phyloP scores from a whole-genome alignment of 768 basidiomycete genomes.

The Cyclocybe aegerita region DNA sequence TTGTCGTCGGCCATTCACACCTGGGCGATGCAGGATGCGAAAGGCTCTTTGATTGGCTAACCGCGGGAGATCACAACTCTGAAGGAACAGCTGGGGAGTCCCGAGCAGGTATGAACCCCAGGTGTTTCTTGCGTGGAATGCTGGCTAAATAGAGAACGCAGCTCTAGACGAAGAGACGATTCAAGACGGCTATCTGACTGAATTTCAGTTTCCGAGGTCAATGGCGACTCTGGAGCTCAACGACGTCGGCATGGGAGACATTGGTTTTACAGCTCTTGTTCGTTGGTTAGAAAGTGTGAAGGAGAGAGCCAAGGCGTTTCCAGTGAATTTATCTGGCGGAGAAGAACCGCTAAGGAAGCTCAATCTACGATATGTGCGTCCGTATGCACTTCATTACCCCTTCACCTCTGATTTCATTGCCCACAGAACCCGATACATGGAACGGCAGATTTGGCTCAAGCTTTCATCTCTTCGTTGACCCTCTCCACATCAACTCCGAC shows the following conservation, averaged over 20 bases:
- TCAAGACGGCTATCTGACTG: too few relatives aligned
- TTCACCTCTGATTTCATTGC: background rate
- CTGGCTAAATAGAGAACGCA: background rate
- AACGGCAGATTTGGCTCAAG: slow-evolving; percentile 8
- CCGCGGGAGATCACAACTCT: background rate
- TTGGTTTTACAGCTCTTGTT: slow-evolving; percentile 9
- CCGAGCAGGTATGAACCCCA: background rate
- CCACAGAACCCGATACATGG: slow-evolving; percentile 15
- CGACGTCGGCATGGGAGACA: slow-evolving; percentile 13
- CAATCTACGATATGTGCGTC: slow-evolving; percentile 10
- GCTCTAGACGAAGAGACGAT: background rate
- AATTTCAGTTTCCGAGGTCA: slow-evolving; percentile 4
- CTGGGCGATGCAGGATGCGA: slow-evolving; percentile 4
- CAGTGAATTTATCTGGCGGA: background rate
- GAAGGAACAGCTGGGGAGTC: background rate
- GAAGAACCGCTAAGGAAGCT: slow-evolving; percentile 3
- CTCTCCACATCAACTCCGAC: background rate
- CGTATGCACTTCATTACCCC: too few relatives aligned
- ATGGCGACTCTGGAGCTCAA: slow-evolving; percentile 8
- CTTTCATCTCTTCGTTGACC: slow-evolving; percentile 8
- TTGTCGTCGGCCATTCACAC: background rate
- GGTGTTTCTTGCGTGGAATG: background rate
- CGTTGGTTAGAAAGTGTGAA: slow-evolving; percentile 13
- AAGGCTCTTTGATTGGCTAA: slow-evolving; percentile 7
- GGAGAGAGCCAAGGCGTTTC: background rate